Conservation (phyloP, 352 stramenopile species). For the Globisporangium iwayamae region DNA sequence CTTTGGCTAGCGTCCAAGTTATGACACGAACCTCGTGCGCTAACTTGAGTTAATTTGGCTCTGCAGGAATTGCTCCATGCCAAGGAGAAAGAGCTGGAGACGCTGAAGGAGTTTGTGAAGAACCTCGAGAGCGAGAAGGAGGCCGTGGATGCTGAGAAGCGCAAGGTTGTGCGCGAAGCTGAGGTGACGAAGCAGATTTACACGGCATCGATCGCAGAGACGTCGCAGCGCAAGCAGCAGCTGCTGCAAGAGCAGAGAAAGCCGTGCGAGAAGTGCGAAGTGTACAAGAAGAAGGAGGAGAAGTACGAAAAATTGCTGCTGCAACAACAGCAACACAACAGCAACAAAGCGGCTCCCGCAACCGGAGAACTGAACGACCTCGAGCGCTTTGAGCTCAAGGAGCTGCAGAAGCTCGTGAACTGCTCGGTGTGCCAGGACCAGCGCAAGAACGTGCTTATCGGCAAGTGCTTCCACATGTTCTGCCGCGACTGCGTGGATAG, state of each 20-base stretch:
- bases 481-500: slow-evolving; percentile 86
- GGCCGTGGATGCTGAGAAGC: slow-evolving; percentile 44
- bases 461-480: slow-evolving; percentile 89
- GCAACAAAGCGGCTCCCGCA: slow-evolving; percentile 24
- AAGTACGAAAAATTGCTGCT: slow-evolving; percentile 37
- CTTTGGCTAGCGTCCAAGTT: too few species aligned
- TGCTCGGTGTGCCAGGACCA: slow-evolving; percentile 84
- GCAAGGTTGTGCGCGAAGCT: slow-evolving; percentile 50
- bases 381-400: slow-evolving; percentile 74
- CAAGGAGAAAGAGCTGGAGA: slow-evolving; percentile 61
- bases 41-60: too few species aligned
- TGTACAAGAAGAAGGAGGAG: slow-evolving; percentile 47
- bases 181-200: slow-evolving; percentile 67
- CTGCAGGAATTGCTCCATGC: slow-evolving; percentile 44
- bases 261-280: slow-evolving; percentile 57
- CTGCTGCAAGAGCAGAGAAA: slow-evolving; percentile 51
- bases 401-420: slow-evolving; percentile 82
- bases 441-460: slow-evolving; percentile 85
- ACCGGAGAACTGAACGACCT: slow-evolving; percentile 58
- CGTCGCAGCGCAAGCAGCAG: slow-evolving; percentile 47
- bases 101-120: slow-evolving; percentile 62
- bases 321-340: slow-evolving; percentile 8
- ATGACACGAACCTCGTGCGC: too few species aligned
- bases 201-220: slow-evolving; percentile 33
- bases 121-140: slow-evolving; percentile 55